These are phyloP conservation scores for Petasospora fabianii DNA, from an alignment of 1,139 yeast genomes.

Conservation along the genomic window DNA sequence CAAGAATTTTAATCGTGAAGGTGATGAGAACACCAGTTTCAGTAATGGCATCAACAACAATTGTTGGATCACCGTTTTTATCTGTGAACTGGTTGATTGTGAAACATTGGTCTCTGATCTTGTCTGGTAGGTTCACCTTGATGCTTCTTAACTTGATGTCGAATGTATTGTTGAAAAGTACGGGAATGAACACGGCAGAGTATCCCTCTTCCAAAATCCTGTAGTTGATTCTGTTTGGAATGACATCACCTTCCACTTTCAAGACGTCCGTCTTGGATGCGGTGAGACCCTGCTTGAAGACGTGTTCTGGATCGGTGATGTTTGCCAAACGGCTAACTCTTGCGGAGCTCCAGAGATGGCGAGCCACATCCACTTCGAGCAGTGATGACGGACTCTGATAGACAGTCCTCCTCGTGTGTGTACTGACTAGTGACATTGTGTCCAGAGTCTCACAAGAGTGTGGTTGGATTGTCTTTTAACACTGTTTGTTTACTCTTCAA, in stretches of 20 bases:
- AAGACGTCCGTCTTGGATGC: constrained; percentile 15
- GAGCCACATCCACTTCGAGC: constrained; percentile 24
- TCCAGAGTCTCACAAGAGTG: too few species aligned
- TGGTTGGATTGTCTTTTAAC: too few species aligned
- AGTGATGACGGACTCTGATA: not conserved
- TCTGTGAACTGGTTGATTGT: constrained; percentile 15
- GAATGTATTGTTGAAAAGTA: constrained; percentile 23
- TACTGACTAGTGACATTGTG: constrained; percentile 9
- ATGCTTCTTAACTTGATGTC: constrained; percentile 18
- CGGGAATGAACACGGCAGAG: constrained; percentile 22
- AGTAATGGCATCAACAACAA: constrained; percentile 32
- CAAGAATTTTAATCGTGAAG: constrained; percentile 26
- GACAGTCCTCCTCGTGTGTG: constrained; percentile 4
- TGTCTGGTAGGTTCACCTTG: constrained; percentile 28
- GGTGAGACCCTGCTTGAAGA: constrained; percentile 18
- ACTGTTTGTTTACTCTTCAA: constrained; percentile 3
- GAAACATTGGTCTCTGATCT: constrained; percentile 23
- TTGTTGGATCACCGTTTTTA: constrained; percentile 10
- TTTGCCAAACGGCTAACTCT: constrained; percentile 3
- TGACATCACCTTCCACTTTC: constrained; percentile 2
- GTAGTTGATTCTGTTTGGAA: constrained; percentile 17
- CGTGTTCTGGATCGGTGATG: constrained; percentile 17
- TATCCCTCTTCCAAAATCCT: constrained; percentile 18
- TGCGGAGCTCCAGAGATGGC: constrained; percentile 22
- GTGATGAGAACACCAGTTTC: constrained; percentile 36